phyloP scores from a whole-genome alignment of 345 rosid genomes.

The Moringa oleifera region DNA sequence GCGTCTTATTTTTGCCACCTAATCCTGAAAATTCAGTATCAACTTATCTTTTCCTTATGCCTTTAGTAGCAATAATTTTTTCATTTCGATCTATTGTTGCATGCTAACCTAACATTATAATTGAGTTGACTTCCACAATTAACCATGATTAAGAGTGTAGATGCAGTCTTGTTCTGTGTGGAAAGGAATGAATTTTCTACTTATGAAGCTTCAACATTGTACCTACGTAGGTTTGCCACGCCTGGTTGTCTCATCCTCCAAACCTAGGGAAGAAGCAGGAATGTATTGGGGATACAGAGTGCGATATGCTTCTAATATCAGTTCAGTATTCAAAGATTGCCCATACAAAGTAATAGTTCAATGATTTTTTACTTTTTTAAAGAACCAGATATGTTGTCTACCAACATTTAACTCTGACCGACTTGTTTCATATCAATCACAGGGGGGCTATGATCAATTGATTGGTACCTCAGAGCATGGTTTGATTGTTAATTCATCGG shows the following conservation, averaged over 20 bases:
- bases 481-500: slow-evolving; percentile 49
- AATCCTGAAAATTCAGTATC: too few species aligned
- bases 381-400: neutral
- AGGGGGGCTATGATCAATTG: slow-evolving; percentile 90
- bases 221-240: slow-evolving; percentile 53
- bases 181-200: neutral
- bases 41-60: too few species aligned
- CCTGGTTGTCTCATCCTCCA: slow-evolving; percentile 57
- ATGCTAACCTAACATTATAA: too few species aligned
- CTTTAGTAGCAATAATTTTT: too few species aligned
- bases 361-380: neutral
- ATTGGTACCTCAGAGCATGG: slow-evolving; percentile 99
- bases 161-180: neutral
- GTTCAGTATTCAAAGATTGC: slow-evolving; percentile 55
- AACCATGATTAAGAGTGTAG: too few species aligned
- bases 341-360: slow-evolving; percentile 49
- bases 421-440: slow-evolving; percentile 20
- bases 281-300: slow-evolving; percentile 92
- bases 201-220: slow-evolving; percentile 17
- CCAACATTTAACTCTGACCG: slow-evolving; percentile 5
- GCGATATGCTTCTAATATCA: slow-evolving; percentile 73
- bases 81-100: too few species aligned
- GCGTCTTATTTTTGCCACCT: too few species aligned
- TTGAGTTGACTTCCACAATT: too few species aligned
- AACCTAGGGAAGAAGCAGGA: slow-evolving; percentile 76